Evolutionary conservation across 257 asterid species (phyloP).

Genomic region (Solanum tarapatanum): DNA sequence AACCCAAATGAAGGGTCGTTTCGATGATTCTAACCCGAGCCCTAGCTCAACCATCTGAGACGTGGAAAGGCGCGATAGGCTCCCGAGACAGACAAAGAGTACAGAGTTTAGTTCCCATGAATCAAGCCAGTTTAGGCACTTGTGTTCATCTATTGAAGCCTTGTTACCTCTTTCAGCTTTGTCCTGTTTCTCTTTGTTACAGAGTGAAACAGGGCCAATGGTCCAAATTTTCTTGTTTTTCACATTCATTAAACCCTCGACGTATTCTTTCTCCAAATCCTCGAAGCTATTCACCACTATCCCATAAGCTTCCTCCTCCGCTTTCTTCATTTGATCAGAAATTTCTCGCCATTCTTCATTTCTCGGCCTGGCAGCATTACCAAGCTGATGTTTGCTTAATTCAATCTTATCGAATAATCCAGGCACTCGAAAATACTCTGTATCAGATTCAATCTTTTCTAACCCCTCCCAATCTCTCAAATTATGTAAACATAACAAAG

Average conservation of each 20-base stretch:
- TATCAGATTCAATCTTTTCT: neutral
- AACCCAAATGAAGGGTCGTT: slow-evolving; percentile 7
- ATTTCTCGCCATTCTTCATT: neutral
- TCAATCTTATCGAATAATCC: slow-evolving; percentile 5
- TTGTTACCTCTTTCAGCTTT: slow-evolving; percentile 25
- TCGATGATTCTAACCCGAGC: slow-evolving; percentile 27
- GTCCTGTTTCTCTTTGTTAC: slow-evolving; percentile 23
- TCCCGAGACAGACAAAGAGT: slow-evolving; percentile 40
- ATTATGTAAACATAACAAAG: slow-evolving; percentile 10
- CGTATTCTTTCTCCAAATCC: slow-evolving; percentile 32
- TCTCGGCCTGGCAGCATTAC: slow-evolving; percentile 2
- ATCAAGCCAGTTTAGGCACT: slow-evolving; percentile 36
- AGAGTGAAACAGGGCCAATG: slow-evolving; percentile 38
- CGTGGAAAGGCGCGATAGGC: slow-evolving; percentile 19
- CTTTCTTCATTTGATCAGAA: slow-evolving; percentile 1
- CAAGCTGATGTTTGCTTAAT: slow-evolving; percentile 13
- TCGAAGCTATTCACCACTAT: slow-evolving; percentile 34
- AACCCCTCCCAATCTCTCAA: neutral
- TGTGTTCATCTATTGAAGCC: slow-evolving; percentile 8
- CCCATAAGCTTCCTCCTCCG: slow-evolving; percentile 28
- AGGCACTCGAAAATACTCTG: slow-evolving; percentile 8
- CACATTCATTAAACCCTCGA: slow-evolving; percentile 11
- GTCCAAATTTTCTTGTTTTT: slow-evolving; percentile 23
- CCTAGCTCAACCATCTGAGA: slow-evolving; percentile 36
- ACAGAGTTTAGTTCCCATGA: slow-evolving; percentile 15